Evolutionary conservation across 352 stramenopile genomes (phyloP).

Genomic region (Blastocystis sp.): DNA sequence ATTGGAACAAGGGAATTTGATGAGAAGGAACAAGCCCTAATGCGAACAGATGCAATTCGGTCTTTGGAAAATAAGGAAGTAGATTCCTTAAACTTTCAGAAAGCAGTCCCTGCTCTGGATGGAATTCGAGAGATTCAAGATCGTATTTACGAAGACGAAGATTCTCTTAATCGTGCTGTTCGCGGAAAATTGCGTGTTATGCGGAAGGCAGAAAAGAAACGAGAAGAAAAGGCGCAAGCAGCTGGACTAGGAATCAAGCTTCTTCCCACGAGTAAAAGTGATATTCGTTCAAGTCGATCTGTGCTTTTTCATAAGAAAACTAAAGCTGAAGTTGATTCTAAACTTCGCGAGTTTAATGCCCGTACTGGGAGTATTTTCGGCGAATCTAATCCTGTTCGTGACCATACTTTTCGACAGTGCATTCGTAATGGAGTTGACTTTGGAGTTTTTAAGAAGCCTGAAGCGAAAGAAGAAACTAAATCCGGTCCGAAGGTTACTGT

Average conservation of each 20-base stretch:
- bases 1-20: conserved; percentile 60
- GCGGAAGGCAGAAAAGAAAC: conserved; percentile 51
- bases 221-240: neutral
- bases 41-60: conserved; percentile 77
- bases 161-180: conserved; percentile 73
- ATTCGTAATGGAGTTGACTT: conserved; percentile 42
- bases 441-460: conserved; percentile 44
- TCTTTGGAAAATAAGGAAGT: conserved; percentile 78
- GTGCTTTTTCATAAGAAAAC: conserved; percentile 39
- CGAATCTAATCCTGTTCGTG: neutral
- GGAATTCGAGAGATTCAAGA: conserved; percentile 76
- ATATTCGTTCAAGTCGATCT: conserved; percentile 15
- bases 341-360: conserved; percentile 15
- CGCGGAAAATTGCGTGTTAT: conserved; percentile 40
- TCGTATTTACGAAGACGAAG: conserved; percentile 76
- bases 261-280: conserved; percentile 54
- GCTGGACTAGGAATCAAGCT: conserved; percentile 29
- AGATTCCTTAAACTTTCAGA: conserved; percentile 74
- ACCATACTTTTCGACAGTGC: conserved; percentile 18
- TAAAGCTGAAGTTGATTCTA: conserved; percentile 30
- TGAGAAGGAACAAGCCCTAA: conserved; percentile 71
- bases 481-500: neutral
- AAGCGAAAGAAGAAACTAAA: neutral
- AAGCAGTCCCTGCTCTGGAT: conserved; percentile 73
- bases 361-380: conserved; percentile 28